phyloP scores from a whole-genome alignment of 805 yeast species.

The Pichia ethanolica region DNA sequence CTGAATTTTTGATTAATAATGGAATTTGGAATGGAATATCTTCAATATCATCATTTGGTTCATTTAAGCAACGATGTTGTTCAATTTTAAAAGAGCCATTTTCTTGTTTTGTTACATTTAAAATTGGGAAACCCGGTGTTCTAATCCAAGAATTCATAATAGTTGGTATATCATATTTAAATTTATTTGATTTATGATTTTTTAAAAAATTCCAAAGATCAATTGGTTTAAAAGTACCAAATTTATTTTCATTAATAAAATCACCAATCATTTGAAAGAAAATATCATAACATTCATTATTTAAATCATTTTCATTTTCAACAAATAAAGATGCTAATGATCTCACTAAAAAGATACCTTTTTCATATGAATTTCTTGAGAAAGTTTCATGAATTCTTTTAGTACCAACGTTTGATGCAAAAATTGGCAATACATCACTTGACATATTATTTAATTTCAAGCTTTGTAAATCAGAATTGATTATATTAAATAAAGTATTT shows the following conservation, averaged over 20 bases:
- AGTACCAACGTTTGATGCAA: conserved; percentile 29
- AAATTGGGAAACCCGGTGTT: conserved; percentile 57
- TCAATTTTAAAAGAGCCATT: conserved; percentile 33
- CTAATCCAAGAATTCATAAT: conserved; percentile 56
- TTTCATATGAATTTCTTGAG: conserved; percentile 44
- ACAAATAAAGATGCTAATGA: conserved; percentile 41
- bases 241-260: conserved; percentile 31
- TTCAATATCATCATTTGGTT: conserved; percentile 31
- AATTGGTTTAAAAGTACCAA: conserved; percentile 36
- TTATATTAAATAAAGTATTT: conserved; percentile 27
- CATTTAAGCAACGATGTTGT: conserved; percentile 33
- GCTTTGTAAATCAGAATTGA: conserved; percentile 20
- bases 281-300: conserved; percentile 24
- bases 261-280: conserved; percentile 30
- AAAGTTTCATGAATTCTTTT: conserved; percentile 41
- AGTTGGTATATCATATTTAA: conserved; percentile 37
- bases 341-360: conserved; percentile 49
- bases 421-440: conserved; percentile 34
- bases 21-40: conserved; percentile 61
- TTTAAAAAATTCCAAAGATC: conserved; percentile 45
- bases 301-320: conserved; percentile 21
- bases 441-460: conserved; percentile 26
- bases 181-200: conserved; percentile 20
- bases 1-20: conserved; percentile 33
- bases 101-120: conserved; percentile 38